Base-by-base conservation (phyloP, 352 stramenopile genomes). In the Phytopythium helicoides region DNA sequence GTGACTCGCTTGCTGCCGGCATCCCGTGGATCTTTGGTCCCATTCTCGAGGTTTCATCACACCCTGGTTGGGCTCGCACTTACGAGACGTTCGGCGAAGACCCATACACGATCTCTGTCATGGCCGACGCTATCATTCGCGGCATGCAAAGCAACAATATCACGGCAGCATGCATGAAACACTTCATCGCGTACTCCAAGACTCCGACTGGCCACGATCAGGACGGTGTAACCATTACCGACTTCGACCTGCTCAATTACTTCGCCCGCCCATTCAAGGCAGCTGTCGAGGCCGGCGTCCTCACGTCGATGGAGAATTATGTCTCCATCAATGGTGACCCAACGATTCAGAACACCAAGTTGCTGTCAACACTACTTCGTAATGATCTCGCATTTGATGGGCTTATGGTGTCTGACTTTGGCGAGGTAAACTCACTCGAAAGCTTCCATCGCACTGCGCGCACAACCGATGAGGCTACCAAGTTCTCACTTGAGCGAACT, bases 31-130 rank as follows among this genome's bases (percentile, higher is more conserved):
- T 97, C 1, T 97, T 97, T 62, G 70, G 70, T 21, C 91, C 91
- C 0, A 85, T 96, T n/a, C 62, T 87, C 2, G 80, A 90, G 42
- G 65, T 98, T 45, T 76, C 78, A 0, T 78, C 83, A 44, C 85
- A 97, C 51, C 83, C 87, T 3, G 60, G 88, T 21, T 97, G 90
- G 89, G 62, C 78, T 23, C 70, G 91, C 12, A 86, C 91, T 2
- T 97, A 88, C 54, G 92, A 98, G 66, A 97, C 89, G 16, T 98
- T 97, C 70, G 87, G 91, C 12, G 87, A 97, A 71, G 89, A 97
- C 52, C 84, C 86, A 3, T 62, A 86, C 31, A 35, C 96, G 15
- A 86, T 83, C 1, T 73, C 81, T 0, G 62, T 80, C n/a, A 83
- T 97, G 71, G 87, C 68, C 0, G 60, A 70, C 16, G 68, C 71